These are phyloP conservation scores for Claviceps spartinae DNA, from an alignment of 2,329 filamentous ascomycete genomes.

Conservation along the genomic window DNA sequence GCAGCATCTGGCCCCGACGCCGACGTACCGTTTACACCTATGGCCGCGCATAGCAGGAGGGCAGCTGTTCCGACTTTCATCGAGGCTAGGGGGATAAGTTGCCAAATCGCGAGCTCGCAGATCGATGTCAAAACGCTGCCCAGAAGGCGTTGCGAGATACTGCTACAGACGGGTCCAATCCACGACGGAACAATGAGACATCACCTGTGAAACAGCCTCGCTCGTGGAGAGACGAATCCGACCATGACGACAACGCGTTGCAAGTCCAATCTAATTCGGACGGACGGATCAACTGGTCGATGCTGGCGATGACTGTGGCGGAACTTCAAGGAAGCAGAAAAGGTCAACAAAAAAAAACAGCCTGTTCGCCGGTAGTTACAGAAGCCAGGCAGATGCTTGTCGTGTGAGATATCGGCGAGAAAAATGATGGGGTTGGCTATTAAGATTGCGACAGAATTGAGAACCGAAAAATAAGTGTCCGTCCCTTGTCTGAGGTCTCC, in stretches of 20 bases:
- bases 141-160: no score
- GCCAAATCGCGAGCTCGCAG: not conserved
- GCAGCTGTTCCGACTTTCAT: slow-evolving; percentile 10
- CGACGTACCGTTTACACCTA: slow-evolving; percentile 6
- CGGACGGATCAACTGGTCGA: not conserved
- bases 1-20: slow-evolving; percentile 1
- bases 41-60: slow-evolving; percentile 7
- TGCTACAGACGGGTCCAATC: not conserved
- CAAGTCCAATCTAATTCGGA: not conserved
- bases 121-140: no score
- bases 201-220: slow-evolving; percentile 4
- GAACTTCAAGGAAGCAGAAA: not conserved
- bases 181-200: slow-evolving; percentile 1
- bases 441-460: not conserved
- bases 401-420: not conserved
- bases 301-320: no score
- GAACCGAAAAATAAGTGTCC: not conserved
- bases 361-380: not conserved
- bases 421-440: not conserved
- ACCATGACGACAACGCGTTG: not conserved
- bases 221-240: not conserved
- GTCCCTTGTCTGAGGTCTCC: not conserved
- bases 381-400: not conserved
- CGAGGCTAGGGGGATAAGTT: not conserved
- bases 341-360: not conserved